phyloP scores from a whole-genome alignment of 176 grass and related monocot species.

The Secale cereale region DNA sequence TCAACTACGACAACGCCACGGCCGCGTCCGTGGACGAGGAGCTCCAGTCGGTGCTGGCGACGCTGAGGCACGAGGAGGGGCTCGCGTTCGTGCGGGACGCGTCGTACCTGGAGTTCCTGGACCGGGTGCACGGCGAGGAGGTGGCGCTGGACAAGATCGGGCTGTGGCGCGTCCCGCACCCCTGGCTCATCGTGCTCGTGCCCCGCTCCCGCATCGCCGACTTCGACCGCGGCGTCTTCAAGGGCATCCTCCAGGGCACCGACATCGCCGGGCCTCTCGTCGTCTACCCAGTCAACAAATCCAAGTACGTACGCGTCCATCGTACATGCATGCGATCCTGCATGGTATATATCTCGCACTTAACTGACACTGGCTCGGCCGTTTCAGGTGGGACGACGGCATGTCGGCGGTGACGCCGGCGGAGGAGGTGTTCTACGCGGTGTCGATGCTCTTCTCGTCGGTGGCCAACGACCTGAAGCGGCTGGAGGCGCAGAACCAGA shows the following conservation, averaged over 20 bases:
- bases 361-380: neutral
- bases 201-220: slow-evolving; percentile 63
- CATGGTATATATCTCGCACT: neutral
- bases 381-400: slow-evolving; percentile 57
- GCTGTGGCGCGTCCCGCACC: slow-evolving; percentile 67
- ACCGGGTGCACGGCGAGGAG: slow-evolving; percentile 55
- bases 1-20: slow-evolving; percentile 36
- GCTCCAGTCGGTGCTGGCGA: slow-evolving; percentile 28
- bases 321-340: neutral
- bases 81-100: slow-evolving; percentile 55
- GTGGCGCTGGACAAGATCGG: slow-evolving; percentile 37
- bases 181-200: slow-evolving; percentile 71
- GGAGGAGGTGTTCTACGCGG: slow-evolving; percentile 75
- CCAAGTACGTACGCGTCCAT: slow-evolving; percentile 26
- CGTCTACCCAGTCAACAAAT: slow-evolving; percentile 70
- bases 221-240: slow-evolving; percentile 63
- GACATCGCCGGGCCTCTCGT: slow-evolving; percentile 47
- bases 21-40: neutral
- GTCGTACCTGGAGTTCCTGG: slow-evolving; percentile 52
- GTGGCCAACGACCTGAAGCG: slow-evolving; percentile 21
- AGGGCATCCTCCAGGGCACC: slow-evolving; percentile 50
- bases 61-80: slow-evolving; percentile 36
- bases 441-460: slow-evolving; percentile 57
- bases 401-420: slow-evolving; percentile 73
- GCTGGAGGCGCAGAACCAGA: slow-evolving; percentile 55